These are phyloP conservation scores for Sporothrix dimorphospora DNA, from an alignment of 2,329 filamentous ascomycete species.

Conservation along the genomic window DNA sequence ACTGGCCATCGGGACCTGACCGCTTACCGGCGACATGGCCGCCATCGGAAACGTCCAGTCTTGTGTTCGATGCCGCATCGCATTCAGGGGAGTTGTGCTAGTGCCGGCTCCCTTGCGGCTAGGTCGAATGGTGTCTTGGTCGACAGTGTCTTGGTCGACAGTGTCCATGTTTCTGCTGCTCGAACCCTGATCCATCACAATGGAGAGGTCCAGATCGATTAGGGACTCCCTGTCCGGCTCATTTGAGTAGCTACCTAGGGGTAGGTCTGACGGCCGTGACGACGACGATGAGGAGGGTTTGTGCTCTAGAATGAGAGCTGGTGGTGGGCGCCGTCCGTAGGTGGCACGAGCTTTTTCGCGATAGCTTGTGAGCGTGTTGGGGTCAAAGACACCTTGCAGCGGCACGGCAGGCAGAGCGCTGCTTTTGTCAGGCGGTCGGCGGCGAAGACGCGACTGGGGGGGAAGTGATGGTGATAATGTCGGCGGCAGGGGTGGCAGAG, in stretches of 20 bases:
- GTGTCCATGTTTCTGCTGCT: neutral
- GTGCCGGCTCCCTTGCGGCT: neutral
- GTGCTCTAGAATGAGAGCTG: neutral
- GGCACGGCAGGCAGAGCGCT: conserved; percentile 54
- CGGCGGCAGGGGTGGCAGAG: neutral
- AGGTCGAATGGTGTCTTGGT: neutral
- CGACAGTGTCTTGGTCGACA: neutral
- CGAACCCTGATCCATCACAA: neutral
- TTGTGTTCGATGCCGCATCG: neutral
- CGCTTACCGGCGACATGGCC: neutral
- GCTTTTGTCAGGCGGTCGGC: neutral
- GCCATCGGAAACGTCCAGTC: conserved; percentile 8
- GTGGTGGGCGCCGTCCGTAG: conserved; percentile 36
- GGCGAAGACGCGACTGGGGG: neutral
- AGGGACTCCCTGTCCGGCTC: neutral
- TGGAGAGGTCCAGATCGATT: neutral
- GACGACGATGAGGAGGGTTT: neutral
- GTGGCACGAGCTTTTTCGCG: conserved; percentile 44
- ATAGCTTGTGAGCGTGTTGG: conserved; percentile 66
- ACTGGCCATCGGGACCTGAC: too few relatives aligned
- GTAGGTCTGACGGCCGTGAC: conserved; percentile 55
- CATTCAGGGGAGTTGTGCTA: neutral
- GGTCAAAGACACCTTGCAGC: conserved; percentile 55
- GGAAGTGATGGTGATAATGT: neutral
- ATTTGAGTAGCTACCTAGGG: conserved; percentile 55